Base-by-base conservation (phyloP, 192 early-diverging fungal genomes). In the Chytriomyces sp. region DNA sequence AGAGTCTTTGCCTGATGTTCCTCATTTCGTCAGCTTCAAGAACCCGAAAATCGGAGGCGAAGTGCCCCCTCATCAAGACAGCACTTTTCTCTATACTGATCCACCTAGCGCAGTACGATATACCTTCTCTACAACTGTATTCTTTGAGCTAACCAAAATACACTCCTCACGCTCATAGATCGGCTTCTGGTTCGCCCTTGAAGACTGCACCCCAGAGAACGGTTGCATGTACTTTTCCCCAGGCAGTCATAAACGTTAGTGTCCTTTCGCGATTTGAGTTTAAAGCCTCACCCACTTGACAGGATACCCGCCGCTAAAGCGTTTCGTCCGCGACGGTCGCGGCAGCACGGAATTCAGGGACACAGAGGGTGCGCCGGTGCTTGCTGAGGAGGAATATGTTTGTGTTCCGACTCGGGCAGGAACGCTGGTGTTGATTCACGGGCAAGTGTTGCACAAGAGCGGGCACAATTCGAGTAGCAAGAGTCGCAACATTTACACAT, bases 401-500 rank as follows among this genome's bases (percentile, higher is more conserved):
- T 83, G 84, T 59, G 90, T 81, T 44, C 83, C 81, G 52, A 74
- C 75, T 28, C 26, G 67, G 52, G 66, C 86, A 56, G 85, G 85
- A 5, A 88, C 93, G 0, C 75, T 98, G 26, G 96, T 98, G 14
- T 80, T 98, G 33, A 93, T 98, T 65, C 93, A 98, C 64, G 96
- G 96, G 1, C 86, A 87, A 8, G 89, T 94, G 4, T 66, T 93
- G 44, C 96, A 96, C 75, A 88, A 90, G 75, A 94, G 93, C 4
- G 86, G 88, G 33, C 91, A 87, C 57, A 98, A 98, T 76, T 64
- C 70, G 14, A 93, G 92, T 30, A 72, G 79, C 39, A 86, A 89
- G 71, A 91, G 91, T 36, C 89, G 96, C 4, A 95, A 85, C 78
- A 95, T 96, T 54, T 98, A 98, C 77, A 98, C 96, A 0, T 98